Evolutionary conservation across 1,139 yeast genomes (phyloP), one percentile per base, ranked within the genome.

Genomic region (Yamadazyma atmosphaerica): DNA sequence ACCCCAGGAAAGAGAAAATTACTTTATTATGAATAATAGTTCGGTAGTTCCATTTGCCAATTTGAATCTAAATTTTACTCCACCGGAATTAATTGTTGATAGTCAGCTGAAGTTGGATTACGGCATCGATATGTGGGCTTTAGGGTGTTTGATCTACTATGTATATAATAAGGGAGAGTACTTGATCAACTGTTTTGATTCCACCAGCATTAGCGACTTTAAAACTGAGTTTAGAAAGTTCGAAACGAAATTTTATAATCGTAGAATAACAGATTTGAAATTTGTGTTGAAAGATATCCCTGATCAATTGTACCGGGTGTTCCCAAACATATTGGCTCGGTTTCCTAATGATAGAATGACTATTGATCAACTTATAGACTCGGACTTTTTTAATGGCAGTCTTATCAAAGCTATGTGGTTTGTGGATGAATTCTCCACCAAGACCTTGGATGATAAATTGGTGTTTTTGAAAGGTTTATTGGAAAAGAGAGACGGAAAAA

Each of bases 361-460:
- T 45, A 58, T 79, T 54, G 73, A 79, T 60, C 71, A 74, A 56
- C 56, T 84, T 65, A 58, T 72, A 9, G 72, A 68, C 31, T 77
- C 79, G 15, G 79, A 74, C 30, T 76, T 65, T 46, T 86, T 86
- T 58, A 86, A 87, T 60, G 94, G 90, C 44, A 86, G 92, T 39
- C 65, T 90, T 37, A 81, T 92, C 39, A 84, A 86, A 54, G 84
- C 95, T 3, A 74, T 92, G 70, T 79, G 85, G 60, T 84, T 86
- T 52, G 61, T 92, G 35, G 98, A 90, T 56, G 95, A 87, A 43
- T 83, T 87, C 46, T 79, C 90, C 7, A 87, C 96, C 1, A 84
- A 86, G 49, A 63, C 83, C 2, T 65, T 72, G 2, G 75, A 77
- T 11, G 97, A 90, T 43, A 85, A 84, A 51, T 61, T 77, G 27